These are phyloP conservation scores for Lippia alba DNA, from an alignment of 305 asterid species.

Conservation along the genomic window DNA sequence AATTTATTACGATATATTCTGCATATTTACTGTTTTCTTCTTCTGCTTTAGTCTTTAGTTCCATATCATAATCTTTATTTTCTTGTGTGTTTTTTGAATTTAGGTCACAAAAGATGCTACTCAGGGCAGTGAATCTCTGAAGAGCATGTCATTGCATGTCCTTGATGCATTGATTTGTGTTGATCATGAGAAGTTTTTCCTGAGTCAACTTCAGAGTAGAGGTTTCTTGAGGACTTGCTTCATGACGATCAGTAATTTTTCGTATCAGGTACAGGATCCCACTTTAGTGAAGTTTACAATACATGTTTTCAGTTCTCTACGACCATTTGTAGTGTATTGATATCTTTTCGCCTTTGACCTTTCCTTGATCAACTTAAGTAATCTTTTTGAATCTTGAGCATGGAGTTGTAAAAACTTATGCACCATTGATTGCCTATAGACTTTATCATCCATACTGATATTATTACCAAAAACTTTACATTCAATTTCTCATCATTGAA, in stretches of 20 bases:
- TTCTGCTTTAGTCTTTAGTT: conserved; percentile 1
- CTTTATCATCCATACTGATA: too few species aligned
- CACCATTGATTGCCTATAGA: too few species aligned
- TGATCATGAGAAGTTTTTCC: conserved; percentile 89
- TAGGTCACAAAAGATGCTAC: conserved; percentile 92
- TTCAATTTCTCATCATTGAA: too few species aligned
- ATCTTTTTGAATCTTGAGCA: background rate
- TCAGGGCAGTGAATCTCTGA: conserved; percentile 89
- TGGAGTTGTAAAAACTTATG: too few species aligned
- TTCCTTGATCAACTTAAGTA: conserved; percentile 9
- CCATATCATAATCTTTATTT: conserved; percentile 1
- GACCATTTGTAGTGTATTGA: conserved; percentile 9
- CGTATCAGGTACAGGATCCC: conserved; percentile 67
- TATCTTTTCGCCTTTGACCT: conserved; percentile 20
- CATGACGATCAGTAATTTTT: conserved; percentile 69
- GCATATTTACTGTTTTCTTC: conserved; percentile 1
- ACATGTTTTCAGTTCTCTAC: conserved; percentile 3
- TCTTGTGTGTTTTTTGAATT: conserved; percentile 23
- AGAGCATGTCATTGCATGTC: conserved; percentile 73
- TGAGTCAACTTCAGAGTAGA: conserved; percentile 87
- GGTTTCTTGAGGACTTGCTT: conserved; percentile 91
- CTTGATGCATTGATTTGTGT: conserved; percentile 82
- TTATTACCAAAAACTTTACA: too few species aligned
- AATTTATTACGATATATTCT: conserved; percentile 12
- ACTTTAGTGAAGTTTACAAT: conserved; percentile 11